A percentile compares a stretch with the other conserved stretches of the same genome.
phyloP scores from a whole-genome alignment of 768 basidiomycete species.

The Serendipita sp. region DNA sequence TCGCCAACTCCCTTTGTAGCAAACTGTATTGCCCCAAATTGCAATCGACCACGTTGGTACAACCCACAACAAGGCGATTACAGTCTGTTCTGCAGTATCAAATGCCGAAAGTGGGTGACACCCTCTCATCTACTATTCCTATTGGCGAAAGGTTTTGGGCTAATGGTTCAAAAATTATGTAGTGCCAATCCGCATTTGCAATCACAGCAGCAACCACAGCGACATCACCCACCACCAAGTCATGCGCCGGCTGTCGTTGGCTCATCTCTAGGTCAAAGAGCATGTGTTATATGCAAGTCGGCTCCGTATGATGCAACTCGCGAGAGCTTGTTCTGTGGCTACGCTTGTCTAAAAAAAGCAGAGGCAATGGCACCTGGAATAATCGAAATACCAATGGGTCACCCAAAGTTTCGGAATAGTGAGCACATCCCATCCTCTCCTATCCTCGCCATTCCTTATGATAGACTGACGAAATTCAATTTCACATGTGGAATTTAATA shows the following conservation, averaged over 20 bases:
- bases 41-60: background rate
- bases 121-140: too few relatives aligned
- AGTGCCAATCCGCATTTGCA: too few relatives aligned
- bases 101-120: background rate
- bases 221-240: background rate
- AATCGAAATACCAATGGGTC: background rate
- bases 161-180: too few relatives aligned
- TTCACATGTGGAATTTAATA: too few relatives aligned
- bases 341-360: background rate
- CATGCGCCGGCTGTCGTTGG: background rate
- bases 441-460: background rate
- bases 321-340: background rate
- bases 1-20: background rate
- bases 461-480: too few relatives aligned
- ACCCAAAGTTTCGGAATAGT: background rate
- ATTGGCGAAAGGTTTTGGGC: too few relatives aligned
- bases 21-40: background rate
- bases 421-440: background rate
- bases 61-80: background rate
- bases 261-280: background rate
- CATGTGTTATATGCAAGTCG: background rate
- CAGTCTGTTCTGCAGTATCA: background rate
- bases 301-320: background rate
- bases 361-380: background rate
- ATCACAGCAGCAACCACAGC: background rate